phyloP scores from a whole-genome alignment of 2,329 filamentous ascomycete genomes.

The Xylaria sp. region DNA sequence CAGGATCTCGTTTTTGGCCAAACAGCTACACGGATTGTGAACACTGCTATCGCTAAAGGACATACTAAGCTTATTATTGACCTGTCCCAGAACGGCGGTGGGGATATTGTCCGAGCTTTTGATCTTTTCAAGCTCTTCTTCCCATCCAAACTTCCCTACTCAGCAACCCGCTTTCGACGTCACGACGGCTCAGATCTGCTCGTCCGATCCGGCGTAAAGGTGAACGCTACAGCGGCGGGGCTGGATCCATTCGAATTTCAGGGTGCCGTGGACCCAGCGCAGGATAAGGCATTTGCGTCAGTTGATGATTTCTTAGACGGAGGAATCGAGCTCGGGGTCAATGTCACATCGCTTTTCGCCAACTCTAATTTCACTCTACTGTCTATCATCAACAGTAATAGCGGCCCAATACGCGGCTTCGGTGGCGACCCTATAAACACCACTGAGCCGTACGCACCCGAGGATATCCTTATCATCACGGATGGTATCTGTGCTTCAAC shows the following conservation, averaged over 20 bases:
- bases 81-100: constrained; percentile 21
- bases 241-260: constrained; percentile 6
- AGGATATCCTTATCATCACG: constrained; percentile 28
- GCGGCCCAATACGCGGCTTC: constrained; percentile 14
- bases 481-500: constrained; percentile 30
- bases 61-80: constrained; percentile 25
- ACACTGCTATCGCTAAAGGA: constrained; percentile 13
- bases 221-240: neutral
- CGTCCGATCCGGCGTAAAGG: neutral
- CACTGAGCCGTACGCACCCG: constrained; percentile 21
- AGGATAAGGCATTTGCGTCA: constrained; percentile 12
- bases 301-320: constrained; percentile 20
- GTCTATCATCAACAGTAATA: neutral
- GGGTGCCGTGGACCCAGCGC: constrained; percentile 4
- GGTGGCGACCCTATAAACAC: constrained; percentile 16
- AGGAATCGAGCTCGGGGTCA: constrained; percentile 15
- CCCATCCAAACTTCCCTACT: constrained; percentile 22
- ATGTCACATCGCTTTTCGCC: constrained; percentile 22
- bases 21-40: constrained; percentile 21
- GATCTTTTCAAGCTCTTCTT: constrained; percentile 32
- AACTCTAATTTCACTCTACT: constrained; percentile 28
- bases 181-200: constrained; percentile 26
- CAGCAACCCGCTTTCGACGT: constrained; percentile 20
- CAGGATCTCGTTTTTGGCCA: constrained; percentile 19
- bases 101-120: constrained; percentile 14